Conservation (phyloP, 768 basidiomycete species). For the Lentinula lateritia region DNA sequence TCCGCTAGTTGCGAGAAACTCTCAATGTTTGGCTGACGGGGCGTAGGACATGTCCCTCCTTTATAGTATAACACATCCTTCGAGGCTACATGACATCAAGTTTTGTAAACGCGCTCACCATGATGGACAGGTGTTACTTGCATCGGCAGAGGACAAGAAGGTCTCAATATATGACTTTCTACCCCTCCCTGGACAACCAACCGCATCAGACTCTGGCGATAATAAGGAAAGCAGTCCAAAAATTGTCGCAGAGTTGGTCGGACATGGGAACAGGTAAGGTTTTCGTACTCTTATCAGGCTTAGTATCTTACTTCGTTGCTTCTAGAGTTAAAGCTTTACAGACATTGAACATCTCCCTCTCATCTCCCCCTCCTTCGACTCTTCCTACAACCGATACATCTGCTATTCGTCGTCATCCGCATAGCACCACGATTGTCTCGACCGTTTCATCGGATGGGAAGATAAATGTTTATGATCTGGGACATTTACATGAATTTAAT, state of each 20-base stretch:
- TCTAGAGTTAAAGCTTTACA: conserved; percentile 78
- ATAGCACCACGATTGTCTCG: conserved; percentile 56
- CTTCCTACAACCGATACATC: conserved; percentile 7
- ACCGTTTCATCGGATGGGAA: conserved; percentile 90
- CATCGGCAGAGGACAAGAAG: conserved; percentile 87
- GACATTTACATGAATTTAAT: conserved; percentile 30
- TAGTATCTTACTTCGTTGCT: conserved; percentile 4
- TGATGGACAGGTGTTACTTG: conserved; percentile 67
- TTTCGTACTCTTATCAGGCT: neutral
- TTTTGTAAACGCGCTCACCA: conserved; percentile 53
- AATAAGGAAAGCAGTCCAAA: conserved; percentile 28
- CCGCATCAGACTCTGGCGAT: neutral
- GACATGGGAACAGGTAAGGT: conserved; percentile 82
- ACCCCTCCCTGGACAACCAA: conserved; percentile 30
- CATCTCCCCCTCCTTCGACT: conserved; percentile 22
- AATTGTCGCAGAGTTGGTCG: conserved; percentile 67
- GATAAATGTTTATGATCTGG: conserved; percentile 71
- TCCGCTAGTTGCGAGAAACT: neutral
- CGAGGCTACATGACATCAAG: conserved; percentile 78
- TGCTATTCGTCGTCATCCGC: conserved; percentile 8
- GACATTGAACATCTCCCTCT: conserved; percentile 56
- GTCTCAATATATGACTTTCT: conserved; percentile 68
- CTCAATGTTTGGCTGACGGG: neutral
- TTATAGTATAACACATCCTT: conserved; percentile 67
- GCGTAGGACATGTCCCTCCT: conserved; percentile 72